Evolutionary conservation across 108 stramenopile genomes (phyloP).

Genomic region (Fragilaria radians): DNA sequence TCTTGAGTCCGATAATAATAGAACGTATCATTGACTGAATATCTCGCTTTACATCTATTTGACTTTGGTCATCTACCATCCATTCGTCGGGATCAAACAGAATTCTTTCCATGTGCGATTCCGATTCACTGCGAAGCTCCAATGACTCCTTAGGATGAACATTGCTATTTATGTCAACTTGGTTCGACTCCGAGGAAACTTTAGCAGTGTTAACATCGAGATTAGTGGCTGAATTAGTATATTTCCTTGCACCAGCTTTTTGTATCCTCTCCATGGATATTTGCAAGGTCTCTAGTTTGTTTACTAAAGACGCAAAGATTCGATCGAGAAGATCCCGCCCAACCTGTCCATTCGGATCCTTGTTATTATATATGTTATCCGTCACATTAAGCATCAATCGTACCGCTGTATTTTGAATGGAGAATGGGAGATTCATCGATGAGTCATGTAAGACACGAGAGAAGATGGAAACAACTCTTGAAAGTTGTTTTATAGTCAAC

Average conservation of each 20-base stretch:
- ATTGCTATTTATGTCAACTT: constrained; percentile 2
- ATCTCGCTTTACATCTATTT: constrained; percentile 35
- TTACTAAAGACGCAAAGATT: constrained; percentile 69
- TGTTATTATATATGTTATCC: constrained; percentile 81
- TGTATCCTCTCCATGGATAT: constrained; percentile 14
- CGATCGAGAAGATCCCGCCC: constrained; percentile 79
- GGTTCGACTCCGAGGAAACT: constrained; percentile 8
- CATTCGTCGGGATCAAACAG: background rate
- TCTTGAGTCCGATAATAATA: constrained; percentile 90
- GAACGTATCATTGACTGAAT: constrained; percentile 74
- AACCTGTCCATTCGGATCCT: constrained; percentile 63
- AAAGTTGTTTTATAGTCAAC: constrained; percentile 78
- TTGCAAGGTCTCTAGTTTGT: constrained; percentile 78
- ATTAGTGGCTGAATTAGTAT: background rate
- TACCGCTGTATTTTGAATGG: constrained; percentile 84
- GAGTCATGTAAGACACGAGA: constrained; percentile 83
- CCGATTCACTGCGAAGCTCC: background rate
- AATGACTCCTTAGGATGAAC: constrained; percentile 14
- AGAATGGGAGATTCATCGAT: constrained; percentile 57
- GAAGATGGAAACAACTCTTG: constrained; percentile 80
- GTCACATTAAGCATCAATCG: constrained; percentile 82
- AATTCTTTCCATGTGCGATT: background rate
- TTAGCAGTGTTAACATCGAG: background rate
- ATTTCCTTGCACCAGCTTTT: background rate
- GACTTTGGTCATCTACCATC: background rate